phyloP scores from a whole-genome alignment of 352 stramenopile species.

The Pythium apleroticum region DNA sequence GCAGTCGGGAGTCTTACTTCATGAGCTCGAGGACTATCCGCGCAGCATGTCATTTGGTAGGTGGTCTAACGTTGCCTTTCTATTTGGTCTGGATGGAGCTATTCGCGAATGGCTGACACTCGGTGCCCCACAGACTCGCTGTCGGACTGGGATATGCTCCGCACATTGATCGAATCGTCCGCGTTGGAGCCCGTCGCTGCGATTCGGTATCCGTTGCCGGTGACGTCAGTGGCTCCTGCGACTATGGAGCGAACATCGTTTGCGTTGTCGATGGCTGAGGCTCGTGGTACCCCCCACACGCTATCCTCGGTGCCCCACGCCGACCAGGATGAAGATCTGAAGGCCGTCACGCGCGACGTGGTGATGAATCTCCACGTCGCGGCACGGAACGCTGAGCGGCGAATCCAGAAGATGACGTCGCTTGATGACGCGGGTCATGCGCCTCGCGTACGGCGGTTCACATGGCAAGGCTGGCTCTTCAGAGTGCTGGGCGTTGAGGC shows the following conservation, averaged over 20 bases:
- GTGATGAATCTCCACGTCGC: constrained; percentile 27
- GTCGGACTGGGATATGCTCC: constrained; percentile 23
- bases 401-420: constrained; percentile 14
- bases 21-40: constrained; percentile 25
- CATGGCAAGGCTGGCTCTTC: constrained; percentile 17
- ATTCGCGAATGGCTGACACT: neutral
- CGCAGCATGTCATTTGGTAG: constrained; percentile 23
- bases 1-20: constrained; percentile 23
- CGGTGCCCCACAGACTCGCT: constrained; percentile 14
- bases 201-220: constrained; percentile 5
- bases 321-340: constrained; percentile 10
- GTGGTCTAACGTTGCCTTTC: neutral
- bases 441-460: neutral
- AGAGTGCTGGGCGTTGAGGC: constrained; percentile 9
- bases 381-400: constrained; percentile 17
- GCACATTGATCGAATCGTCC: constrained; percentile 3
- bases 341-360: constrained; percentile 14
- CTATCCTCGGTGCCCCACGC: neutral
- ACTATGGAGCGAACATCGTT: constrained; percentile 9
- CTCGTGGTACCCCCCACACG: constrained; percentile 12
- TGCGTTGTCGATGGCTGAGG: constrained; percentile 20
- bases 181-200: neutral
- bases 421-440: neutral
- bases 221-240: neutral
- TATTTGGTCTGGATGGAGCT: neutral